Percentiles rank a stretch among this genome's conserved stretches.
Evolutionary conservation across 305 asterid species (phyloP).

Genomic region (Petunia hybrid): DNA sequence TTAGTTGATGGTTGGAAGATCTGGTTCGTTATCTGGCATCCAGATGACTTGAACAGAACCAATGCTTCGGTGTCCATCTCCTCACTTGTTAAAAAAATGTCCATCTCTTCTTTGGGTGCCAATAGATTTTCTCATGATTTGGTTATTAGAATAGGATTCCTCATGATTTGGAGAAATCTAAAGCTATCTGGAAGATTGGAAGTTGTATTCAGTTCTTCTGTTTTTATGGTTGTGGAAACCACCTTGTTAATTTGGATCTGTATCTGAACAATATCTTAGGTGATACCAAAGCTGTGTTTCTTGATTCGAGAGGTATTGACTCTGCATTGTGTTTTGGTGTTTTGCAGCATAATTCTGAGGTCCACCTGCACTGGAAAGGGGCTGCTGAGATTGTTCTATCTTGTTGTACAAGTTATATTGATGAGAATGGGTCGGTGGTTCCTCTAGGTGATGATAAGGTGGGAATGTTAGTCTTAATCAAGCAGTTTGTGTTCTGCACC

Average conservation of each 20-base stretch:
- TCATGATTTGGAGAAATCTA: constrained; percentile 14
- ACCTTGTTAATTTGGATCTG: constrained; percentile 4
- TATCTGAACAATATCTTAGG: constrained; percentile 19
- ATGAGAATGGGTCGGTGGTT: constrained; percentile 58
- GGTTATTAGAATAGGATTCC: neutral
- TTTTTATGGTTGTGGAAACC: neutral
- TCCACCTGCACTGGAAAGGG: constrained; percentile 94
- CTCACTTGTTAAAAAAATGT: neutral
- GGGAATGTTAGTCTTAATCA: constrained; percentile 11
- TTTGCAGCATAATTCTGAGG: constrained; percentile 68
- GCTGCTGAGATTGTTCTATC: constrained; percentile 94
- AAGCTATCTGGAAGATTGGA: constrained; percentile 1
- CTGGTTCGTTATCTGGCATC: constrained; percentile 22
- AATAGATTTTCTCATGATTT: constrained; percentile 1
- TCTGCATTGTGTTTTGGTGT: constrained; percentile 28
- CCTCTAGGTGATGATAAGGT: constrained; percentile 76
- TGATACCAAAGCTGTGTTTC: neutral
- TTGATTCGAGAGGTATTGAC: constrained; percentile 8
- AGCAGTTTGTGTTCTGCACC: neutral
- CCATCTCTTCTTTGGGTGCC: constrained; percentile 24
- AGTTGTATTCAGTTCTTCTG: neutral
- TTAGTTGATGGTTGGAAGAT: neutral
- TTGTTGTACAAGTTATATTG: constrained; percentile 75
- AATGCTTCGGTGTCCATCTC: constrained; percentile 20
- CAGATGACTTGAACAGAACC: constrained; percentile 11